These are phyloP conservation scores for Xylariaceae sp. DNA, from an alignment of 2,329 filamentous ascomycete genomes.

Conservation along the genomic window DNA sequence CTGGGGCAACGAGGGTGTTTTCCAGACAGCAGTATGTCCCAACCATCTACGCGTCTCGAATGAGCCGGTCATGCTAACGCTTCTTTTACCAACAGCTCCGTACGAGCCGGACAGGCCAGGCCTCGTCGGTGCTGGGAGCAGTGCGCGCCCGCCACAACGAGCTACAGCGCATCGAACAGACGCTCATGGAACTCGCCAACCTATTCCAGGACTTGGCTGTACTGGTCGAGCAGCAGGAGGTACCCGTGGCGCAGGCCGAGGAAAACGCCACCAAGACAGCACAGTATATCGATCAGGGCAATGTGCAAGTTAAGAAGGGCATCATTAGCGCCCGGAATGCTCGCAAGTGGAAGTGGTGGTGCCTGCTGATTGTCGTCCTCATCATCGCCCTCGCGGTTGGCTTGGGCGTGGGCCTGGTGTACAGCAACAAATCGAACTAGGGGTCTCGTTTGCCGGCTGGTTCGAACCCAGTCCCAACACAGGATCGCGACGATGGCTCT, in stretches of 20 bases:
- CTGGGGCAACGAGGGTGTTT: slow-evolving; percentile 74
- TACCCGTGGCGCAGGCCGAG: slow-evolving; percentile 56
- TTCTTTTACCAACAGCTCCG: slow-evolving; percentile 51
- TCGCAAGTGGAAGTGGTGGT: slow-evolving; percentile 79
- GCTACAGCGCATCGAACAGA: slow-evolving; percentile 73
- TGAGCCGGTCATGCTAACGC: slow-evolving; percentile 6
- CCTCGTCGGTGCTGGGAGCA: slow-evolving; percentile 66
- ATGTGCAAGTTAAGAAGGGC: slow-evolving; percentile 62
- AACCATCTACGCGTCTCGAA: background rate
- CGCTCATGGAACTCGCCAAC: slow-evolving; percentile 61
- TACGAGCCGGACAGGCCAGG: slow-evolving; percentile 68
- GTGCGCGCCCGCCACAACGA: slow-evolving; percentile 80
- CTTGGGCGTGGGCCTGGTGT: slow-evolving; percentile 14
- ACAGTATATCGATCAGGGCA: slow-evolving; percentile 62
- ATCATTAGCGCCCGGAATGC: slow-evolving; percentile 61
- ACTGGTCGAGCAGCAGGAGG: slow-evolving; percentile 67
- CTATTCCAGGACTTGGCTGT: slow-evolving; percentile 73
- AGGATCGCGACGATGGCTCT: too few relatives aligned
- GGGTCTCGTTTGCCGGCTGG: too few relatives aligned
- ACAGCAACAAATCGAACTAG: slow-evolving; percentile 3
- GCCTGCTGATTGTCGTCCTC: slow-evolving; percentile 58
- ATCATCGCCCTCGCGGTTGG: slow-evolving; percentile 51
- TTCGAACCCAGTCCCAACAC: too few relatives aligned
- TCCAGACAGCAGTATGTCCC: slow-evolving; percentile 65
- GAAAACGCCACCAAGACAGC: slow-evolving; percentile 60